A percentile compares a stretch with the other conserved stretches of the same genome.
phyloP scores from a whole-genome alignment of 768 basidiomycete genomes.

The Trametes sanguinea region DNA sequence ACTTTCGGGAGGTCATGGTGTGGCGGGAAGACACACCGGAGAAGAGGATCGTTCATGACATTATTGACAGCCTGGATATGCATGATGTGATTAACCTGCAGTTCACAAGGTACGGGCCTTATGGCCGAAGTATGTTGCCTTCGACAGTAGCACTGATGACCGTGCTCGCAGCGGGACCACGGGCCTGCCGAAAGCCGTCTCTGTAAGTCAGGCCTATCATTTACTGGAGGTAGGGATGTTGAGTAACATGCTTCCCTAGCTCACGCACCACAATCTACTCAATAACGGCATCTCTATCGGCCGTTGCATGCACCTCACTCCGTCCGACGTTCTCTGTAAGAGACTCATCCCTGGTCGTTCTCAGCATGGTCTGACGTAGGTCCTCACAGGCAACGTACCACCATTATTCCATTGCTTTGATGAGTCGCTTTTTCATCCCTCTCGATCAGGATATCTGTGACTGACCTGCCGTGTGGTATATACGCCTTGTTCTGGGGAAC shows the following conservation, averaged over 20 bases:
- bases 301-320: conserved; percentile 67
- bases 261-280: conserved; percentile 77
- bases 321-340: conserved; percentile 70
- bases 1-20: conserved; percentile 72
- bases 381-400: conserved; percentile 68
- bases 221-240: background rate
- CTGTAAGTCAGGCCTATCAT: conserved; percentile 46
- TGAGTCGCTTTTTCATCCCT: conserved; percentile 46
- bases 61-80: conserved; percentile 44
- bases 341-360: background rate
- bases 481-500: conserved; percentile 81
- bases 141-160: background rate
- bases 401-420: conserved; percentile 90
- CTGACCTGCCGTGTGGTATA: conserved; percentile 13
- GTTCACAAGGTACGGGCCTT: conserved; percentile 67
- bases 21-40: conserved; percentile 62
- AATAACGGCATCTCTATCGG: conserved; percentile 77
- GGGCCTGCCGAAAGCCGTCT: conserved; percentile 80
- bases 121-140: background rate
- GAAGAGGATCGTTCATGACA: conserved; percentile 44
- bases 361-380: conserved; percentile 5
- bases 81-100: conserved; percentile 83
- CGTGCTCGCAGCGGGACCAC: conserved; percentile 65
- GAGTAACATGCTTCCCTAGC: conserved; percentile 36
- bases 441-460: background rate